Evolutionary conservation across 768 basidiomycete genomes (phyloP), one percentile per base, ranked within the genome.

Genomic region (Chalciporus piperatus): DNA sequence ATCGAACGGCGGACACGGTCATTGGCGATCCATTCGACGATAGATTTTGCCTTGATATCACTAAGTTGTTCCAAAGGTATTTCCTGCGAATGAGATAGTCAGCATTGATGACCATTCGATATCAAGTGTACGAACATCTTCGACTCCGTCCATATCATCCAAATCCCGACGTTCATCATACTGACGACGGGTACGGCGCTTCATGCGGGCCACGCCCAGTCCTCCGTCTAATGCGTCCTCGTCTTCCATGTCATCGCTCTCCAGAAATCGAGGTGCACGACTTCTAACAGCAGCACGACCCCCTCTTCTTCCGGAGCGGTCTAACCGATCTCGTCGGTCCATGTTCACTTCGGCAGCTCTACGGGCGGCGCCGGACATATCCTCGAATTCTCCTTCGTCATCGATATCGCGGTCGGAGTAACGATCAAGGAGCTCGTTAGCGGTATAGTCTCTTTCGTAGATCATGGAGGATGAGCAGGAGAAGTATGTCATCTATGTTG

Each of bases 11-110:
- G 83, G 58, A 98, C 96, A 38, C 90, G 84, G 51, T 95, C 92
- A 51, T 87, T 87, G 16, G 92, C 87, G 60, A 98, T 95, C 97
- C 97, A 99, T 70, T 98, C 97, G 20, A 89, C 88, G 50, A 99
- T 93, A 12, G 92, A 94, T 64, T 95, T 92, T 35, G 95, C 92
- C 66, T 98, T 98, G 75, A 99, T 94, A 65, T 99, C 97, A 54
- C 92, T 91, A 10, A 99, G 77, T 73, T 99, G 92, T 66, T 98
- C 96, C 39, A 97, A 69, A 1, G 97, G 94, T 48, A 99, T 79
- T 70, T 98, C 94, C 92, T 97, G 63, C 13, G 42, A 30, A 44
- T 20, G 20, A 40, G 54, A 40, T 25, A 19, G 30, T 70, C 45
- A 69, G 60, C 27, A 43, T 47, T 37, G 32, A 32, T 12, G n/a